phyloP scores from a whole-genome alignment of 1,284 basidiomycete species.

The Leccinum solheimii region DNA sequence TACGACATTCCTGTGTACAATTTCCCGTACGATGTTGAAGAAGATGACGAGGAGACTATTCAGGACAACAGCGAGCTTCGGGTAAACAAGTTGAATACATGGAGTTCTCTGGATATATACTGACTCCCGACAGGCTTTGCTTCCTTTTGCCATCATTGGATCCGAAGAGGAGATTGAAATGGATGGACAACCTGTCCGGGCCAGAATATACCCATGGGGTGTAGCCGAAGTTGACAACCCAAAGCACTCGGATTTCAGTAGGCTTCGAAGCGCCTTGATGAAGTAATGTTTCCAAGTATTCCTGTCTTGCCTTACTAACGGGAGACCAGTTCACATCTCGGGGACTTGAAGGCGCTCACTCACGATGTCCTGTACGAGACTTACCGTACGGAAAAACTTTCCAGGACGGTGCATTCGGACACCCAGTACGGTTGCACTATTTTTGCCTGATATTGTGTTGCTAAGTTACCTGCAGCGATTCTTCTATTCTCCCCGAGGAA shows the following conservation, averaged over 20 bases:
- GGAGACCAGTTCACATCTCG: constrained; percentile 82
- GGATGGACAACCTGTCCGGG: constrained; percentile 88
- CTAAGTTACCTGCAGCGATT: constrained; percentile 54
- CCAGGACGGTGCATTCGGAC: constrained; percentile 87
- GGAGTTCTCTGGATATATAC: neutral
- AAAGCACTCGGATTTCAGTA: constrained; percentile 95
- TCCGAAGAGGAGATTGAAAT: constrained; percentile 97
- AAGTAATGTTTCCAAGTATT: constrained; percentile 52
- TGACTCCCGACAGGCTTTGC: constrained; percentile 57
- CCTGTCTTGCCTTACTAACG: constrained; percentile 9
- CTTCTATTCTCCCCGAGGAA: constrained; percentile 92
- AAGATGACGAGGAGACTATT: constrained; percentile 99
- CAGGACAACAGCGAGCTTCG: constrained; percentile 95
- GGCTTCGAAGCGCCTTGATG: constrained; percentile 87
- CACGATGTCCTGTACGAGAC: constrained; percentile 96
- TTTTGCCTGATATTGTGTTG: constrained; percentile 5
- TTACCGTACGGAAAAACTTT: constrained; percentile 98
- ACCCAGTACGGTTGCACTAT: constrained; percentile 56
- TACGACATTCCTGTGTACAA: constrained; percentile 99
- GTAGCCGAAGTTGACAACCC: constrained; percentile 99
- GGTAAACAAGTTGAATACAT: constrained; percentile 42
- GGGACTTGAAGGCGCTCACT: constrained; percentile 92
- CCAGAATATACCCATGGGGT: constrained; percentile 97
- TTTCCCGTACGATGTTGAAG: constrained; percentile 99
- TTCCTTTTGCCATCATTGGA: constrained; percentile 97